Evolutionary conservation across 2,329 filamentous ascomycete species (phyloP).

Genomic region (Fusarium kyushuense): DNA sequence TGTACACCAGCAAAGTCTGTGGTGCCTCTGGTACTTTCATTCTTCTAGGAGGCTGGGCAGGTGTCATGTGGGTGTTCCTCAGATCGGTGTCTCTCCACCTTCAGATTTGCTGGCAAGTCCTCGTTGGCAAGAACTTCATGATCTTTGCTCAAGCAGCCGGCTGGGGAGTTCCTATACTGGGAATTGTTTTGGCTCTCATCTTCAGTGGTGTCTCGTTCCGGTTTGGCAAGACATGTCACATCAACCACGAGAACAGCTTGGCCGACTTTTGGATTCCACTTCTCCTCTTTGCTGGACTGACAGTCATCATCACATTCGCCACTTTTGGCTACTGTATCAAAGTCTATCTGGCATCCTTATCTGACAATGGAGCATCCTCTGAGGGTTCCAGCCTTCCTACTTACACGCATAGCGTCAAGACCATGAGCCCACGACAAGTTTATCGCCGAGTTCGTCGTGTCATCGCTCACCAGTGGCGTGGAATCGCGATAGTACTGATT

Average conservation of each 20-base stretch:
- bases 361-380: conserved; percentile 77
- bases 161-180: conserved; percentile 84
- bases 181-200: conserved; percentile 80
- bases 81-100: conserved; percentile 92
- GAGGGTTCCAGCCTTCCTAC: conserved; percentile 76
- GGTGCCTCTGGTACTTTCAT: conserved; percentile 90
- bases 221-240: conserved; percentile 91
- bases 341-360: conserved; percentile 88
- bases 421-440: conserved; percentile 85
- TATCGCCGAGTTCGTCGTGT: conserved; percentile 89
- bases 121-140: conserved; percentile 91
- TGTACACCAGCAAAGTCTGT: conserved; percentile 84
- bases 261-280: conserved; percentile 92
- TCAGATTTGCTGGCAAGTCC: conserved; percentile 97
- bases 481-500: conserved; percentile 88
- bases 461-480: conserved; percentile 92
- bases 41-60: conserved; percentile 85
- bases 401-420: conserved; percentile 80
- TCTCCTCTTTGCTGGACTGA: conserved; percentile 79
- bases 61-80: conserved; percentile 91
- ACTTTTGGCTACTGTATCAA: conserved; percentile 95
- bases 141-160: conserved; percentile 82
- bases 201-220: conserved; percentile 94
- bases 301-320: conserved; percentile 82
- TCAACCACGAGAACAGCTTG: conserved; percentile 89